Base-by-base conservation (phyloP, 2,329 filamentous ascomycete species). In the Alternaria conjuncta region DNA sequence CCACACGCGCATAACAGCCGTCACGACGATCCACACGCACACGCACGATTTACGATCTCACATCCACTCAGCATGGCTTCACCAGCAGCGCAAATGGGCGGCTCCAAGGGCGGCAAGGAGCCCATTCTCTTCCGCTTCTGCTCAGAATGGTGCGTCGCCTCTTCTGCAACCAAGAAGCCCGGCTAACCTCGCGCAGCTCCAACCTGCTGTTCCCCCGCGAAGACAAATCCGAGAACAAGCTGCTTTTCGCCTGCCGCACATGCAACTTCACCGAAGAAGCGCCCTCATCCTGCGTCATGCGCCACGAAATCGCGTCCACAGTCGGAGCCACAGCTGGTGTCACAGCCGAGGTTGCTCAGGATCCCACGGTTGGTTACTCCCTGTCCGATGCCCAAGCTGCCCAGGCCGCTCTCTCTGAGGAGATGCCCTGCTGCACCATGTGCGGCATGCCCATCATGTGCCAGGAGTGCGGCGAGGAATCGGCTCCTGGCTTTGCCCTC, bases 151-250 rank as follows among this genome's bases (percentile, higher is more conserved):
- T 91, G 81, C 74, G 83, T 71, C 25, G 20, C 41, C 30, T 25
- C 32, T 5, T 18, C 15, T 26, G 55, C 45, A 58, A 32, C 46
- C 20, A 53, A 5, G 13, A 41, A 18, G 30, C 49, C 44, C 25
- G 20, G 66, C 59, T 69, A 60, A 69, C 25, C 57, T 26, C 36
- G 26, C 45, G 41, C 72, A 92, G 90, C 84, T 97, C 94, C 75
- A 99, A 99, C 86, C 92, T 99, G 88, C 86, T 99, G 59, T 98
- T 98, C 78, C 96, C 96, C 55, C 96, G 96, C 83, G 96, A 99
- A 85, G 94, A 99, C 82, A 89, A 91, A 67, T 86, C 90, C 65
- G 89, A 89, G 66, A 92, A 92, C 84, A 90, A 90, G 75, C 90
- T 99, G 72, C 91, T 97, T 85, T 99, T 96, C 83, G 94, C 93